Evolutionary conservation across 768 basidiomycete species (phyloP).

Genomic region (Rickenella mellea): DNA sequence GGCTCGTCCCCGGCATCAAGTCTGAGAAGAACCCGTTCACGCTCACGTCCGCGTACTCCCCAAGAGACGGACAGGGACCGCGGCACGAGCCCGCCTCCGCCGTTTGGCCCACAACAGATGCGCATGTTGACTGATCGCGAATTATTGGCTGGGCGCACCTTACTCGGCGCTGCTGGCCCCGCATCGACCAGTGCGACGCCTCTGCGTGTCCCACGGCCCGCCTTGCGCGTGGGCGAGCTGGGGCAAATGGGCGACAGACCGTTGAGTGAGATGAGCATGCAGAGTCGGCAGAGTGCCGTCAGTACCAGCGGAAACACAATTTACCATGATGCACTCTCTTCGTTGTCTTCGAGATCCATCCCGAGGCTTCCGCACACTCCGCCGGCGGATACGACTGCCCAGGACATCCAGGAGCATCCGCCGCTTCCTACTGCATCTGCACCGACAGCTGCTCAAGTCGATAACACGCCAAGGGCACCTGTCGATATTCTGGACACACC

Average conservation of each 20-base stretch:
- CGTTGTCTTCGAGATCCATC: neutral
- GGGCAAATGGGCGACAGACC: too few relatives aligned
- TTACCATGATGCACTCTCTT: neutral
- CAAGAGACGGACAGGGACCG: conserved; percentile 1
- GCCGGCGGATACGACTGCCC: neutral
- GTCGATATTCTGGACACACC: conserved; percentile 47
- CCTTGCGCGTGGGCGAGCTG: conserved; percentile 22
- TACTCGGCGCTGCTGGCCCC: neutral
- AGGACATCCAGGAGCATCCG: conserved; percentile 4
- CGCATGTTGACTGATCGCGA: conserved; percentile 1
- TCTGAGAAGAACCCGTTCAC: conserved; percentile 11
- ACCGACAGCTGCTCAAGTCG: neutral
- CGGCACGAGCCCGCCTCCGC: conserved; percentile 5
- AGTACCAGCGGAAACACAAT: neutral
- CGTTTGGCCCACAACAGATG: neutral
- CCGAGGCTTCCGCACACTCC: neutral
- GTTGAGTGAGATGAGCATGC: too few relatives aligned
- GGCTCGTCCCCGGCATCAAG: conserved; percentile 19
- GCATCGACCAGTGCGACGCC: neutral
- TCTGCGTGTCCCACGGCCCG: conserved; percentile 17
- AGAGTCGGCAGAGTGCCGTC: too few relatives aligned
- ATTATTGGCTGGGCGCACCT: conserved; percentile 10
- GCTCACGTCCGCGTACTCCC: conserved; percentile 9
- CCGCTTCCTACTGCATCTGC: conserved; percentile 8
- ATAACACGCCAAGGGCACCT: conserved; percentile 11